Evolutionary conservation across 257 asterid species (phyloP), one percentile per base, ranked within the genome.

Genomic region (Fraxinus quadrangulata): DNA sequence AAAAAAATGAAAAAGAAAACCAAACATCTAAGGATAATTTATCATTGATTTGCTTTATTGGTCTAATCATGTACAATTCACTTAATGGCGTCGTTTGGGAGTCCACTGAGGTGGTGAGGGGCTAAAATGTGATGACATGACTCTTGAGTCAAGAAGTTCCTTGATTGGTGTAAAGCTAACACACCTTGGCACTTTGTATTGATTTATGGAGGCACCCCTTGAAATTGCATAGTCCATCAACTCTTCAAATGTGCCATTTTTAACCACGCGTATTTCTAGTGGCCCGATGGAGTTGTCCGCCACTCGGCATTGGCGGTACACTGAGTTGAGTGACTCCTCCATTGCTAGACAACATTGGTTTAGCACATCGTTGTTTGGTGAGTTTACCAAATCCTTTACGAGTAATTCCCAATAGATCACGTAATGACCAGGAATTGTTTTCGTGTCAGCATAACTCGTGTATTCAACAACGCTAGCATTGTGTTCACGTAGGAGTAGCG

Each of bases 181-280:
- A 67, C 99, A 95, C 74, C 99, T 83, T 0, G 99, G 99, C 39
- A 90, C 99, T 77, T 95, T 95, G 88, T 95, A 95, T 76, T 95
- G 98, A 78, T 95, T 95, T 11, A 95, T 95, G 40, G 99, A 95
- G 11, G 98, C 99, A 12, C 99, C 99, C 31, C 99, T 85, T 1
- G 98, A 91, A 12, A 96, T 96, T 1, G 99, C 99, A 78, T 93
- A 93, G 76, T 96, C 99, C 99, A 96, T 96, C 0, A 96, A 75
- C 81, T 93, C 98, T 78, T 93, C 99, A 72, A 96, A 96, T 13
- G 99, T 96, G 0, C 99, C 98, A 70, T 37, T 90, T 79, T 88
- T 83, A 61, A 96, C 99, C 3, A 96, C 96, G 0, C 99, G 91
- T 72, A 96, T 96, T 80, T 96, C 99, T 78, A 96, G 67, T 1